phyloP scores from a whole-genome alignment of 768 basidiomycete genomes.

The Naganishia randhawae region DNA sequence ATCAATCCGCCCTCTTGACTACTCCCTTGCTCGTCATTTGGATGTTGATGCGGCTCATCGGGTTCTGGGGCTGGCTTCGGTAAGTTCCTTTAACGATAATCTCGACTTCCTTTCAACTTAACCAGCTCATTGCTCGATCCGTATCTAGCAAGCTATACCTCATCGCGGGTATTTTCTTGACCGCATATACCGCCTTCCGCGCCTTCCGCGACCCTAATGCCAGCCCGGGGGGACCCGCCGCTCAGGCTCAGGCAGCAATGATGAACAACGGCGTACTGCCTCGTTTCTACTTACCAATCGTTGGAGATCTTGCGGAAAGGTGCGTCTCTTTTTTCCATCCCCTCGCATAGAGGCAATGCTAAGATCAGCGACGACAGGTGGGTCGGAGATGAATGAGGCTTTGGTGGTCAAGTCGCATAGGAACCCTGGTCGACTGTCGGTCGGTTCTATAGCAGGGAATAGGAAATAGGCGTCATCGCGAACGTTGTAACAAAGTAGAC shows the following conservation, averaged over 20 bases:
- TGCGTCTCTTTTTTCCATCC: slow-evolving; percentile 55
- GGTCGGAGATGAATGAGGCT: slow-evolving; percentile 26
- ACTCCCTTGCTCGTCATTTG: slow-evolving; percentile 62
- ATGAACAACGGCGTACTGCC: slow-evolving; percentile 48
- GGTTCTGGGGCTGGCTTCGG: slow-evolving; percentile 57
- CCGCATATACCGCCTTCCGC: slow-evolving; percentile 59
- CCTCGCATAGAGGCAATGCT: neutral
- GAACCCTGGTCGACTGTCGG: too few relatives aligned
- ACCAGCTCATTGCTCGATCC: neutral
- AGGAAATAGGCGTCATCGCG: neutral
- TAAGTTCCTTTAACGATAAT: neutral
- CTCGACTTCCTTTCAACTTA: neutral
- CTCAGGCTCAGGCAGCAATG: slow-evolving; percentile 55
- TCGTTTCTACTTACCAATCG: slow-evolving; percentile 61
- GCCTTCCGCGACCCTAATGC: slow-evolving; percentile 39
- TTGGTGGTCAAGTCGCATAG: neutral
- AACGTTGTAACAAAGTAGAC: slow-evolving; percentile 1
- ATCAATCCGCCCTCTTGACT: slow-evolving; percentile 70
- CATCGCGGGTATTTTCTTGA: slow-evolving; percentile 53
- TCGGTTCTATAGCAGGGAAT: neutral
- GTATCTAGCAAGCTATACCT: slow-evolving; percentile 54
- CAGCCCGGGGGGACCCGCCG: slow-evolving; percentile 55
- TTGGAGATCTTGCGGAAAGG: slow-evolving; percentile 64
- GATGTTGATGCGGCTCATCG: slow-evolving; percentile 58
- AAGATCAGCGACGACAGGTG: neutral